Base-by-base conservation (phyloP, 106 monocot genomes). In the Allium fistulosum region DNA sequence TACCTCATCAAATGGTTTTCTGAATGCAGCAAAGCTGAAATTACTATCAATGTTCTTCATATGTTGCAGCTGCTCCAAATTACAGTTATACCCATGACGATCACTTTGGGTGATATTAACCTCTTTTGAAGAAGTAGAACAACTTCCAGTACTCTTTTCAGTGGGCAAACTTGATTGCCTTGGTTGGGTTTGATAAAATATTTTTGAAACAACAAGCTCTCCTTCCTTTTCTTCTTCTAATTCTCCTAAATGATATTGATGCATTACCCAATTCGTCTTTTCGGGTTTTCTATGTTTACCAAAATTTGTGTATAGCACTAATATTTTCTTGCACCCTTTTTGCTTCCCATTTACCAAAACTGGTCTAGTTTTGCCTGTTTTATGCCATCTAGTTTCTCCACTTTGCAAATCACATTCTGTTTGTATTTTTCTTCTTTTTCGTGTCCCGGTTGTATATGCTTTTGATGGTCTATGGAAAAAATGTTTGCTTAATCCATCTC, bases 241-340 rank as follows among this genome's bases (percentile, higher is more conserved):
- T 67, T 82, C 82, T 9, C 94, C 94, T 2, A 95, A 67, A 59
- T 95, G 94, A 75, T 97, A 97, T 75, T 97, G 97, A 71, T 97
- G 97, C 97, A 92, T 97, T 49, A 97, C 97, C 97, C 94, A 95
- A 63, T 91, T 95, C 6, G 94, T 95, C 81, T 95, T 95, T 77
- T 90, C 85, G 9, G 94, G 91, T 66, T 88, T 95, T 65, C 79
- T 58, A 55, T 87, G 87, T 75, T 95, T 95, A 18, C 90, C 90
- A n/a, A 95, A 95, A 71, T 95, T 88, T n/a, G 91, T 95, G 77
- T 95, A 95, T 11, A 95, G 65, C 4, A 95, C 94, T 11, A 95
- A 79, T 61, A 95, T 95, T 73, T 95, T 95, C 76, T 95, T 95
- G 79, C 91, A 95, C 17, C 94, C 94, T 60, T 83, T 88, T 66